Evolutionary conservation across 176 grass and related monocot genomes (phyloP), one percentile per base, ranked within the genome.

Genomic region (Avena atlantica): DNA sequence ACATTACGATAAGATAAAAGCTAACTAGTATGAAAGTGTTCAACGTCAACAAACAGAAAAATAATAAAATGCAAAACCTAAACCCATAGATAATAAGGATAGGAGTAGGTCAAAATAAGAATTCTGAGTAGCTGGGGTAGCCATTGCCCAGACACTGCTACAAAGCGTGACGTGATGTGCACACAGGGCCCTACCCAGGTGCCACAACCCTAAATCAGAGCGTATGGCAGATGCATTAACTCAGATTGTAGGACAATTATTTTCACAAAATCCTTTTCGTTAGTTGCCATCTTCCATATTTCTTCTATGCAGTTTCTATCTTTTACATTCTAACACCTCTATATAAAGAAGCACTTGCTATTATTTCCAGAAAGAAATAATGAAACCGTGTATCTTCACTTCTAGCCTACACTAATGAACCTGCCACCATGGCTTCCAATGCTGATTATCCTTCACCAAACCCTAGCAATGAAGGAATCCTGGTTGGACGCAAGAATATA

Each of bases 271-370:
- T 56, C 25, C 50, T 31, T 77, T 53, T 19, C 4, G 16, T 34
- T 56, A 76, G 15, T 77, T 76, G 24, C 25, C 27, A 77, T 77
- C 50, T 77, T 77, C 2, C 74, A 77, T 77, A 76, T 76, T 76
- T 53, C 74, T 55, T 76, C 15, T 76, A 77, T 55, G 50, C 50
- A 77, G 23, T 53, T 53, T 16, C 47, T 31, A 76, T 76, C 49
- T 17, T 76, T 76, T 31, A 31, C 49, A 50, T 76, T 55, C 48
- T 53, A 76, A 16, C 49, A 55, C 49, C n/a, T 74, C 24, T 15
- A 50, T 15, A 48, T 49, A 74, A 74, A 74, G 44, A 74, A 74
- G 44, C 71, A 50, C 21, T 50, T 74, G 71, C 71, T 74, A 49
- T 13, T 16, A 51, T 52, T 76, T 76, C 14, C 48, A 53, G 73